phyloP scores from a whole-genome alignment of 192 early-diverging fungal genomes.

The Allomyces macrogynus region DNA sequence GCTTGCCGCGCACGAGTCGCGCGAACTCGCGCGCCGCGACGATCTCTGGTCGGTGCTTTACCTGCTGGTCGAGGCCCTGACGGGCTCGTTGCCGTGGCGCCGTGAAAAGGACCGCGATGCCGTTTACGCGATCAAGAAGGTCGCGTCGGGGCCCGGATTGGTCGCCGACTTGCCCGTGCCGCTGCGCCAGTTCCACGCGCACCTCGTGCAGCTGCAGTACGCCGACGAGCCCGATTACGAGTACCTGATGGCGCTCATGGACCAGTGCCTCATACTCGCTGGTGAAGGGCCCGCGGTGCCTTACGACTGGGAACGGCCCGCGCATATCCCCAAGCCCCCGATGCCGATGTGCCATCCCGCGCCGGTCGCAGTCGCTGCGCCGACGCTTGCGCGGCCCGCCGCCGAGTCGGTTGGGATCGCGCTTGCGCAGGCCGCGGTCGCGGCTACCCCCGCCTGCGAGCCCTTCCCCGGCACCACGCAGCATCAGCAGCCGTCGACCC shows the following conservation, averaged over 20 bases:
- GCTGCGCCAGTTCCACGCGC: conserved; percentile 10
- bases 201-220: conserved; percentile 14
- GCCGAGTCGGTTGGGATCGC: too few relatives aligned
- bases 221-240: conserved; percentile 15
- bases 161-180: conserved; percentile 10
- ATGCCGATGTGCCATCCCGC: too few relatives aligned
- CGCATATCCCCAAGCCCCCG: neutral
- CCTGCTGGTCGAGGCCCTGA: conserved; percentile 25
- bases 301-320: conserved; percentile 12
- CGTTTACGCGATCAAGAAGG: conserved; percentile 8
- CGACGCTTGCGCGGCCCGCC: too few relatives aligned
- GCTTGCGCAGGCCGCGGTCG: too few relatives aligned
- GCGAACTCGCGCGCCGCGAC: conserved; percentile 31
- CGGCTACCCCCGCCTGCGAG: too few relatives aligned
- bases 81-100: conserved; percentile 32
- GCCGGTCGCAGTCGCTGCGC: too few relatives aligned
- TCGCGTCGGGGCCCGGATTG: conserved; percentile 6
- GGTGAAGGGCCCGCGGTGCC: conserved; percentile 6
- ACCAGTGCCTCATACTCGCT: conserved; percentile 8
- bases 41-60: conserved; percentile 39
- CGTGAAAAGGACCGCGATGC: conserved; percentile 19
- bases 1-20: conserved; percentile 1
- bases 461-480: too few relatives aligned
- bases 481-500: too few relatives aligned
- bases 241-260: conserved; percentile 5